Evolutionary conservation across 176 grass and related monocot species (phyloP), one percentile per base, ranked within the genome.

Genomic region (Zizania latifolia): DNA sequence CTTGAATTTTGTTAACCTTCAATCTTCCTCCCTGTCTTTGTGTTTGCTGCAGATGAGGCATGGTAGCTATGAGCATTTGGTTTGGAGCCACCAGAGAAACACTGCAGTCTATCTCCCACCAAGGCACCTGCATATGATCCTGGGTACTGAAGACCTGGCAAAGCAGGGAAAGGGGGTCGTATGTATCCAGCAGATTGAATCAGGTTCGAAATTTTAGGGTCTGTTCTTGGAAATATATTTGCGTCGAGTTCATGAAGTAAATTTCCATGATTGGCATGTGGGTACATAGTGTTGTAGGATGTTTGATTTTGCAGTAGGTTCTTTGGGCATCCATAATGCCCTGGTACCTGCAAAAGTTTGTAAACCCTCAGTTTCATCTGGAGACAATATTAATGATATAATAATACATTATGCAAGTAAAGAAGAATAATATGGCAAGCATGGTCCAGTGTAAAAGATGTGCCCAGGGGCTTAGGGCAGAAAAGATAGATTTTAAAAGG

Each of bases 261-360:
- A 12, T 26, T 24, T 57, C 22, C 54, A 11, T 57, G 23, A 27
- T 57, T 57, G 26, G 5, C 75, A 40, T 61, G 39, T 38, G 51
- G 53, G 10, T 31, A 62, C 54, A 70, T 68, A 70, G 58, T 77
- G 51, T 62, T 63, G 33, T 58, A 77, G 36, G 64, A 1, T 62
- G 81, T 51, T 70, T 76, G 63, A 76, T 70, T 83, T 76, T 83
- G 81, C 63, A 84, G 51, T 50, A 54, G 65, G 21, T 70, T 9
- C 23, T 57, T 57, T 55, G 22, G 10, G 10, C 26, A 16, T 27
- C 72, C 81, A 62, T 84, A 77, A 50, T 64, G 56, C 77, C 81
- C 72, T 69, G 72, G 28, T 76, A 64, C 39, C 72, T 84, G 72
- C 70, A 57, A 41, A 67, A 14, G 19, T 39, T 40, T 8, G 30